Evolutionary conservation across 2,329 filamentous ascomycete genomes (phyloP), one percentile per base, ranked within the genome.

Genomic region (Davidsoniella eucalypti): DNA sequence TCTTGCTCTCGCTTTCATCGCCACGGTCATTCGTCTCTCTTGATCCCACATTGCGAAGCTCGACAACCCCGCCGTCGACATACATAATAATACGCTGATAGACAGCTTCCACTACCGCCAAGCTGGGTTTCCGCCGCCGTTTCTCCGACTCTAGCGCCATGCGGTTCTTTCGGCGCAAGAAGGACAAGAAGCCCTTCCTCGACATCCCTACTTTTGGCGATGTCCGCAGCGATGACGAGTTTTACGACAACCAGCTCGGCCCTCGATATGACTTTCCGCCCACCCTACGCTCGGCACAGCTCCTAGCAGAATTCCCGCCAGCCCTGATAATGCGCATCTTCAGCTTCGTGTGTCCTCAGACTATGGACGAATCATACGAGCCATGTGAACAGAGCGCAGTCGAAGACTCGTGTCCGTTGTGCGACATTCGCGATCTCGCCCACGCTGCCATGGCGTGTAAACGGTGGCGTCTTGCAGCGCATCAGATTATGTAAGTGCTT

Each of bases 341-440:
- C 63, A 66, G 73, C 58, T 79, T 79, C 57, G 80, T 95, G 51
- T 95, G 88, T 59, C 88, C 88, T 6, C 90, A 96, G 64, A 69
- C 79, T 36, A 67, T 69, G 49, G 88, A 96, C 65, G 71, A 80
- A 61, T 80, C 73, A 53, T 93, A 92, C 64, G 81, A 86, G 56
- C 80, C 80, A 40, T 90, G 84, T 60, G 90, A 96, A 67, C 76
- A 84, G 59, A 86, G 82, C 53, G 78, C 82, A 56, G 74, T 78
- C 46, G 82, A 83, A 57, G 80, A 87, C 66, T 80, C 79, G 51
- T 96, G 90, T 68, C 90, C 92, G 84, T 79, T 94, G 57, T 96
- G 90, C 68, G 87, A 94, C 67, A 74, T 92, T 69, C 80, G 88
- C 57, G 87, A 95, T 64, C 75, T 95, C 51, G 79, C 87, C 48